Base-by-base conservation (phyloP, 179 eudicot genomes). In the Dionaea muscipula region DNA sequence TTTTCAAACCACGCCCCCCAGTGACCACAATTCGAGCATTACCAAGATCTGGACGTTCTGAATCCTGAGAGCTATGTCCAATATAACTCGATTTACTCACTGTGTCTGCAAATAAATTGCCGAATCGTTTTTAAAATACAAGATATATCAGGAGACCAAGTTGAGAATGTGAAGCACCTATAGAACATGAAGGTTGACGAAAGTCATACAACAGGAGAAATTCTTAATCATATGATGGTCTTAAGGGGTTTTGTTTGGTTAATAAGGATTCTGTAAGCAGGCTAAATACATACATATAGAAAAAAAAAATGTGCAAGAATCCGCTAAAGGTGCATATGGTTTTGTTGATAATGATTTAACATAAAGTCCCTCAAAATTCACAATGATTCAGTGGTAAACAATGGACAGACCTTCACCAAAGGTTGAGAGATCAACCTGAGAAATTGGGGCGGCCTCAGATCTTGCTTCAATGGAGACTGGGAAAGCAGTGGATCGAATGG, bases 31-130 rank as follows among this genome's bases (percentile, higher is more conserved):
- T 58, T 27, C 82, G 94, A 55, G 97, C 97, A 78, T 68, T 90
- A 59, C 90, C 95, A 52, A 90, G 90, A 63, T 90, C 97, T 62
- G 95, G 97, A 26, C 95, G 90, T 65, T 90, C 97, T 39, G 87
- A 56, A 15, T 78, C 84, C 68, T 86, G 95, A 56, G 94, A 69
- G 60, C 77, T 80, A 23, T 64, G 81, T 36, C 66, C 78, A 43
- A 86, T 49, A 65, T 57, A 78, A 78, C 75, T 77, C 16, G 97
- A 86, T 70, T 77, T 86, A 0, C 54, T 69, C 39, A 69, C 59
- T 57, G 56, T 70, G 51, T 76, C 95, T 83, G 81, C 73, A 68
- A 53, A 68, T n/a, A 55, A 47, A 48, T n/a, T 40, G 58, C 41
- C 25, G 35, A 56, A 51, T 14, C 41, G 13, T 39, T 12, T 26